Evolutionary conservation across 441 rosid genomes (phyloP).

Genomic region (Omphalea diandra): DNA sequence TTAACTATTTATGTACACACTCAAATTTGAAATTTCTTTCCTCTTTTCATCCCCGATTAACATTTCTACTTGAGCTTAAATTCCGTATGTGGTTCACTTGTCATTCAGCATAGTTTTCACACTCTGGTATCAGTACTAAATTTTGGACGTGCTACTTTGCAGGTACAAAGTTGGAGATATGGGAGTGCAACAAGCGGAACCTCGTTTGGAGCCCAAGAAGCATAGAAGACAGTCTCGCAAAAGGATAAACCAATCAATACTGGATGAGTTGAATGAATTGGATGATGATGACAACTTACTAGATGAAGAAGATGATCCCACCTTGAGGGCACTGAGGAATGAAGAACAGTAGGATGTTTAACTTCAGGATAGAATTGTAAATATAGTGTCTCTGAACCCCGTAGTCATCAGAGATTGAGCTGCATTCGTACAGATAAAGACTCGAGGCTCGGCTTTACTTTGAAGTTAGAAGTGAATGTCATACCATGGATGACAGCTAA

Average conservation of each 20-base stretch:
- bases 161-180: slow-evolving; percentile 73
- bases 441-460: neutral
- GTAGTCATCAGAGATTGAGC: neutral
- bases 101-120: neutral
- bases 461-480: neutral
- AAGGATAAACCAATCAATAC: slow-evolving; percentile 60
- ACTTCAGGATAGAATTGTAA: slow-evolving; percentile 10
- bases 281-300: slow-evolving; percentile 46
- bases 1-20: neutral
- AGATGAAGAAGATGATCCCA: slow-evolving; percentile 56
- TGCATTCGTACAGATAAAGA: neutral
- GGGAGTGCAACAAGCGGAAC: slow-evolving; percentile 84
- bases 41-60: neutral
- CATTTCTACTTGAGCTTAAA: neutral
- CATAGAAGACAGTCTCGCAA: slow-evolving; percentile 75
- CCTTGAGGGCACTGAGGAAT: slow-evolving; percentile 41
- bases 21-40: neutral
- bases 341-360: slow-evolving; percentile 30
- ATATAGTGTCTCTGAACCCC: neutral
- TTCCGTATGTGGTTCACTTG: neutral
- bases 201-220: slow-evolving; percentile 69
- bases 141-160: slow-evolving; percentile 12
- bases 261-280: slow-evolving; percentile 50
- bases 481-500: neutral
- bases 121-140: neutral